Evolutionary conservation across 306 rosid genomes (phyloP).

Genomic region (Heteromeles arbutifolia): DNA sequence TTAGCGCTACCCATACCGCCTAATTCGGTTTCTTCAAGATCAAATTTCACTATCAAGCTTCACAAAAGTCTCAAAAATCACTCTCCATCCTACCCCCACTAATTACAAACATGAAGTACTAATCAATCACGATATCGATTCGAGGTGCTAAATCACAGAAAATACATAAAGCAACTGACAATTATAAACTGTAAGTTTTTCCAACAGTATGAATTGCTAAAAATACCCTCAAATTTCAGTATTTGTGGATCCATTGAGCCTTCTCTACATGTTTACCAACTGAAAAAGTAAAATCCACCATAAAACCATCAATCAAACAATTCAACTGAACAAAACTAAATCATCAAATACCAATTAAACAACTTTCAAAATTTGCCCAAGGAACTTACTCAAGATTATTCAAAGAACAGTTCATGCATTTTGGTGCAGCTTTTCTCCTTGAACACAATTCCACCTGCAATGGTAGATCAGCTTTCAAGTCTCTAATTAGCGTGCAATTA

Average conservation of each 20-base stretch:
- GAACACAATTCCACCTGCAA: background rate
- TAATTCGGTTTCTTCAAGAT: conserved; percentile 28
- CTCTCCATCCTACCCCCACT: conserved; percentile 8
- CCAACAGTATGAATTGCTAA: background rate
- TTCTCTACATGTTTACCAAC: background rate
- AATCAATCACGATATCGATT: background rate
- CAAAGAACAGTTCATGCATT: background rate
- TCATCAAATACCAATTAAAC: background rate
- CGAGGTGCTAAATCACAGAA: conserved; percentile 12
- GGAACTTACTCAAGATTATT: background rate
- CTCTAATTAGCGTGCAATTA: background rate
- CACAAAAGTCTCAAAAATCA: conserved; percentile 8
- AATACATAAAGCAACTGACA: background rate
- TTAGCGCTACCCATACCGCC: conserved; percentile 52
- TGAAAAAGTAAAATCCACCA: background rate
- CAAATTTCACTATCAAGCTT: conserved; percentile 23
- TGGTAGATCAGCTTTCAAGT: conserved; percentile 12
- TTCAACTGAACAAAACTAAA: background rate
- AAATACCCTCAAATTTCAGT: background rate
- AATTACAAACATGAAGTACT: background rate
- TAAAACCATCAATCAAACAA: background rate
- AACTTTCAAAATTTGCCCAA: background rate
- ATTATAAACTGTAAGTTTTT: conserved; percentile 1
- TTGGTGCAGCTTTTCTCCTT: background rate
- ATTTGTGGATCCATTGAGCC: background rate